Evolutionary conservation across 306 rosid species (phyloP), one percentile per base, ranked within the genome.

Genomic region (Alnus rubra): DNA sequence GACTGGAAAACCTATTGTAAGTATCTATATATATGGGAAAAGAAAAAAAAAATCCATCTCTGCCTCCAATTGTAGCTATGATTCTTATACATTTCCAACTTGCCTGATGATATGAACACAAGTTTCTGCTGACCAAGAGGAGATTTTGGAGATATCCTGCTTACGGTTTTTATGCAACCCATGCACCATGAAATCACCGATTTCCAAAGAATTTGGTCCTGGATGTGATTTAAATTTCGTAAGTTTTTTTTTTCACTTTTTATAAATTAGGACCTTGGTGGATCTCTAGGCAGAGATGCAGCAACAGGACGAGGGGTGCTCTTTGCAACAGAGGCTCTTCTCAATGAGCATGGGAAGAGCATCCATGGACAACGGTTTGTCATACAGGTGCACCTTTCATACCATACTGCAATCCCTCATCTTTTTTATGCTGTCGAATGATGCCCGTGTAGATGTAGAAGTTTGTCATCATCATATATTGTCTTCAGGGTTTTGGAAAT

Each of bases 251-350:
- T 16, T 50, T 3, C 12, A 19, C 15, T 11, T 7, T 71, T 14
- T 28, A 16, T 31, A 77, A 71, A 80, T 31, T 80, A 94, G 98
- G 97, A 92, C 84, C 95, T 94, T 55, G 95, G 97, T 69, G 98
- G 98, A 70, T 92, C 97, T 76, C 82, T 91, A 51, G 98, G 98
- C 47, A 88, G 98, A 86, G 98, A 94, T 64, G 93, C 97, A 11
- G 98, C 98, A 15, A 94, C 97, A 0, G 98, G 98, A 52, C 82
- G 95, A 81, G 98, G 98, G 67, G 97, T 94, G 65, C 87, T 94
- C 48, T 92, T 89, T 78, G 98, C 91, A 55, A 84, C 98, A 5
- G 97, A 94, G 82, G 98, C 97, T 50, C 74, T 94, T 74, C 97
- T 94, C 65, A 84, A 88, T 33, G 98, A 94, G 76, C 14, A 94